phyloP scores from a whole-genome alignment of 768 basidiomycete genomes.

The Lactarius hengduanensis region DNA sequence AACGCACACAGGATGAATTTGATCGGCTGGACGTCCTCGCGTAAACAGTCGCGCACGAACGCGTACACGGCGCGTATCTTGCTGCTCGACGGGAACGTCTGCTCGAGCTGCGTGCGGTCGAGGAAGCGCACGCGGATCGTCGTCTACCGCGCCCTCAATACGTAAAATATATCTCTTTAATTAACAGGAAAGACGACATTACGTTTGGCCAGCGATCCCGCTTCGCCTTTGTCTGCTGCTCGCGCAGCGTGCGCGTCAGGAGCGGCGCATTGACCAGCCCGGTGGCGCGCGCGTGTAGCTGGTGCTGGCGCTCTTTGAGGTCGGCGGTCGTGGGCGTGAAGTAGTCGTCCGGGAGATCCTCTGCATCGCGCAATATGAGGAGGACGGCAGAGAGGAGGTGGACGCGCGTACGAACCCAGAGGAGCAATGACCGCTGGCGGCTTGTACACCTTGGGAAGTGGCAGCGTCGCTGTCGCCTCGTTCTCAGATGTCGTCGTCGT shows the following conservation, averaged over 20 bases:
- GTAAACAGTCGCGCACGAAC: constrained; percentile 69
- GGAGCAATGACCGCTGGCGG: constrained; percentile 11
- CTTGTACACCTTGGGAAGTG: constrained; percentile 25
- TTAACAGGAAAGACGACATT: not conserved
- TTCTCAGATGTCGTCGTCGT: not conserved
- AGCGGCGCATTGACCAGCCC: constrained; percentile 70
- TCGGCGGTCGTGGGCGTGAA: constrained; percentile 72
- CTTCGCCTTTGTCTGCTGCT: constrained; percentile 59
- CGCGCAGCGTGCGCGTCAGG: constrained; percentile 59
- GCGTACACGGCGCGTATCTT: constrained; percentile 84
- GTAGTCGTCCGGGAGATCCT: constrained; percentile 65
- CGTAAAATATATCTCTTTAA: not conserved
- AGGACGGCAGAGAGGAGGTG: no score
- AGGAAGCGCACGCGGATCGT: constrained; percentile 79
- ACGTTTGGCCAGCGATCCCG: constrained; percentile 74
- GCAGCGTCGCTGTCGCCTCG: not conserved
- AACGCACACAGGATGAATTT: constrained; percentile 83
- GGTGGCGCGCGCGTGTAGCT: constrained; percentile 58
- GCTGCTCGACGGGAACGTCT: constrained; percentile 68
- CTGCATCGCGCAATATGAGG: not conserved
- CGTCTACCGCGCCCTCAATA: constrained; percentile 47
- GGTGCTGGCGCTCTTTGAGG: constrained; percentile 63
- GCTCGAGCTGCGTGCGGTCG: constrained; percentile 80
- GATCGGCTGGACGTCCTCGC: constrained; percentile 71
- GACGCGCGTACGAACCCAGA: constrained; percentile 13